phyloP scores from a whole-genome alignment of 2,329 filamentous ascomycete genomes.

The Colletotrichum caudatum region DNA sequence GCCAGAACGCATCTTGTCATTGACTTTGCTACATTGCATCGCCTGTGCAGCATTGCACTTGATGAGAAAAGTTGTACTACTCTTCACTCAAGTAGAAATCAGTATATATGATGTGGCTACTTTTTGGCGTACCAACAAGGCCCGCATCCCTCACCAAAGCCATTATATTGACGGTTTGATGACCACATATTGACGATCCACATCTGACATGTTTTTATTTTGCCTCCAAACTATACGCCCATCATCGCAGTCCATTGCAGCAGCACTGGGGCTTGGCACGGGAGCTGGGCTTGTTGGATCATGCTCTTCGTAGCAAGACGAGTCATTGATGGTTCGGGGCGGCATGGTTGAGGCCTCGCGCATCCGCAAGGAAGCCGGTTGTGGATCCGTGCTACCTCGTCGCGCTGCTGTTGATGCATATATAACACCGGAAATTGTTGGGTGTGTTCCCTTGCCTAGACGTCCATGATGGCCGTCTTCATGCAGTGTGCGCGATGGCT shows the following conservation, averaged over 20 bases:
- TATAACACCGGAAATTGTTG: background rate
- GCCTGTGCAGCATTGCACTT: background rate
- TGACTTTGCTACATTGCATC: no score
- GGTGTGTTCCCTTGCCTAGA: background rate
- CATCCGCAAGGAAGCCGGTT: background rate
- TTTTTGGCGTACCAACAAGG: background rate
- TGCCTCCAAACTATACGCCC: background rate
- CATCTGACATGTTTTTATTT: background rate
- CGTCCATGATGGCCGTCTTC: constrained; percentile 34
- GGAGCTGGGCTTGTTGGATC: constrained; percentile 56
- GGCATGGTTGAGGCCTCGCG: background rate
- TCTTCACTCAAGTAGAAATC: no score
- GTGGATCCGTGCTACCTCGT: background rate
- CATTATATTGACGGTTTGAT: background rate
- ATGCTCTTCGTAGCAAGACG: constrained; percentile 55
- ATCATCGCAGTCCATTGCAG: background rate
- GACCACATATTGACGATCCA: background rate
- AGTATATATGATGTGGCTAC: no score
- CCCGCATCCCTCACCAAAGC: background rate
- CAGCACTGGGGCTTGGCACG: background rate
- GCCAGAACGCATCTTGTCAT: background rate
- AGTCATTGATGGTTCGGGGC: background rate
- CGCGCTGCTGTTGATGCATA: background rate
- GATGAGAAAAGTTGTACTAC: background rate
- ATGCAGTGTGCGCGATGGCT: constrained; percentile 41